Conservation (phyloP, 1,284 basidiomycete genomes). For the Neotropicomus parvogracilis region DNA sequence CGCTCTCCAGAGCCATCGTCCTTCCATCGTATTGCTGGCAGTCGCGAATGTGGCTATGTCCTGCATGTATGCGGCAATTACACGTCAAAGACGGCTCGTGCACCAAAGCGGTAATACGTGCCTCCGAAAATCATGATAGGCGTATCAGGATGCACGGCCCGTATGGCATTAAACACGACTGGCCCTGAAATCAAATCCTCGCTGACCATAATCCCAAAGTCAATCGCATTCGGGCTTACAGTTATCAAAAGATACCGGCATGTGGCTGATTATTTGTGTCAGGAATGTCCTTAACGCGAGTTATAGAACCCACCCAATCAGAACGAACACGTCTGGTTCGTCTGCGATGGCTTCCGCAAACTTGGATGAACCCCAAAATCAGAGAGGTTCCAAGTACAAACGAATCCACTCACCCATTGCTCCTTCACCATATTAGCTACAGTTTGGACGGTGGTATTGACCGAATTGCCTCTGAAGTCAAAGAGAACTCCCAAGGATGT, state of each 20-base stretch:
- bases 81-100: not conserved
- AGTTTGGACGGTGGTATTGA: constrained; percentile 70
- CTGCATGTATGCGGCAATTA: constrained; percentile 27
- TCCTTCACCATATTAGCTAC: constrained; percentile 76
- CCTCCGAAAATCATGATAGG: constrained; percentile 82
- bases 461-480: constrained; percentile 63
- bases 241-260: constrained; percentile 63
- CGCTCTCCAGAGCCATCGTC: constrained; percentile 73
- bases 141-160: constrained; percentile 64
- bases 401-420: constrained; percentile 47
- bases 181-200: constrained; percentile 45
- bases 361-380: constrained; percentile 34
- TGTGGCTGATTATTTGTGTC: constrained; percentile 46
- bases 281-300: not conserved
- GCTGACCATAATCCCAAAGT: not conserved
- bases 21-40: constrained; percentile 62
- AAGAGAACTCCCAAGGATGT: constrained; percentile 82
- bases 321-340: constrained; percentile 78
- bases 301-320: constrained; percentile 52
- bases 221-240: constrained; percentile 38
- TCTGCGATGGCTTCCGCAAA: constrained; percentile 76
- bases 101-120: constrained; percentile 9
- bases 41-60: constrained; percentile 77
- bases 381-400: not conserved
- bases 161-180: constrained; percentile 69